phyloP scores from a whole-genome alignment of 805 yeast genomes.

The Starmerella sirachaensis region DNA sequence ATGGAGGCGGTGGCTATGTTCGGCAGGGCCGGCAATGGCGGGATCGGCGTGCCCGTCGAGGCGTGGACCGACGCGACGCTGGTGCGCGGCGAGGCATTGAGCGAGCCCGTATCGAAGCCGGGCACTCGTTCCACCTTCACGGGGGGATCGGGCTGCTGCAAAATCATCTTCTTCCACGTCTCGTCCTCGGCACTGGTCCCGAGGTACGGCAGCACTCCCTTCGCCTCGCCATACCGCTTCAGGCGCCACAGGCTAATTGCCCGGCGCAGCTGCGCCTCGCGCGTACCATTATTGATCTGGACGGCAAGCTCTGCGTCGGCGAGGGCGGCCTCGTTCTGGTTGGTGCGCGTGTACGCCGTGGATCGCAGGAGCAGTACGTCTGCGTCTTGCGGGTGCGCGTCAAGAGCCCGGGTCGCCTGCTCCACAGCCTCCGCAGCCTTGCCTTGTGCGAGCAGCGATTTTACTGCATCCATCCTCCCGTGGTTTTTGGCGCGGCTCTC shows the following conservation, averaged over 20 bases:
- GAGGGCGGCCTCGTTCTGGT: conserved; percentile 16
- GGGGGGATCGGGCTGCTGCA: not conserved
- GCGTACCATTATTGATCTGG: conserved; percentile 8
- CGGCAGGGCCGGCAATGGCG: not conserved
- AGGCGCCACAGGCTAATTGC: conserved; percentile 25
- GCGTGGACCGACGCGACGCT: not conserved
- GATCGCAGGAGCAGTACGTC: conserved; percentile 19
- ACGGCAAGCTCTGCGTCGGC: conserved; percentile 24
- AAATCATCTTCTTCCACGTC: conserved; percentile 13
- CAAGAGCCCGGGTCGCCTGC: conserved; percentile 7
- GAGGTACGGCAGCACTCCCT: conserved; percentile 14
- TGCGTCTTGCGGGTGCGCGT: conserved; percentile 8
- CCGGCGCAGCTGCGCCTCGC: conserved; percentile 28
- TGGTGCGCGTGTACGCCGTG: conserved; percentile 14
- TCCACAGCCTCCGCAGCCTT: conserved; percentile 12
- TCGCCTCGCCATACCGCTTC: conserved; percentile 23
- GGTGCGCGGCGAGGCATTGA: not conserved
- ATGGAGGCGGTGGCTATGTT: not conserved
- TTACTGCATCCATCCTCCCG: conserved; percentile 9
- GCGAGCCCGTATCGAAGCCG: not conserved
- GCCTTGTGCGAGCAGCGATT: conserved; percentile 6
- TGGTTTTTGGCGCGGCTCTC: not conserved
- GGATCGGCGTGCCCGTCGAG: no score
- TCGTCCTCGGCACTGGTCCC: conserved; percentile 13
- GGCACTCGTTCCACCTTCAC: conserved; percentile 13